Evolutionary conservation across 73 alveolate species (phyloP).

Genomic region (Symbiodinium pilosum): DNA sequence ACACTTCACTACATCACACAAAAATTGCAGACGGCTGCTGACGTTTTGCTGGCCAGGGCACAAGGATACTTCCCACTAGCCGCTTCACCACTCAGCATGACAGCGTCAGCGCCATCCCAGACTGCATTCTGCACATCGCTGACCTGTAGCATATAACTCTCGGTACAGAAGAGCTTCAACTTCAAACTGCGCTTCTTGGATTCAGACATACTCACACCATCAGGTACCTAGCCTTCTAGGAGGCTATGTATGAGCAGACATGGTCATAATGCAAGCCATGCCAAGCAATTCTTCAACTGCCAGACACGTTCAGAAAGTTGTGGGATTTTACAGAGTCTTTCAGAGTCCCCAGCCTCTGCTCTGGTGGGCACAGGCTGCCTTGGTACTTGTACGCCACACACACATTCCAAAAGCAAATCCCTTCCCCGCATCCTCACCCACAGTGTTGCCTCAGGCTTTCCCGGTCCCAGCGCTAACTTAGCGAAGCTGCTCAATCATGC

Average conservation of each 20-base stretch:
- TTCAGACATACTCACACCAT: conserved; percentile 50
- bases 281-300: no score
- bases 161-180: conserved; percentile 67
- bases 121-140: conserved; percentile 88
- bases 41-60: neutral
- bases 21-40: no score
- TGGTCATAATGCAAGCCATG: neutral
- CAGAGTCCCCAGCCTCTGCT: neutral
- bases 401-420: conserved; percentile 50
- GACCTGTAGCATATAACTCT: no score
- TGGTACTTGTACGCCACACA: no score
- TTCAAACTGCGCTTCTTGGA: conserved; percentile 68
- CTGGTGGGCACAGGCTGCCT: neutral
- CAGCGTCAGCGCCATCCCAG: conserved; percentile 92
- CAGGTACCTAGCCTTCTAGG: conserved; percentile 28
- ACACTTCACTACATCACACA: no score
- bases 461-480: no score
- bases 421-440: no score
- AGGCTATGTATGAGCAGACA: neutral
- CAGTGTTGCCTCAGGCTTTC: no score
- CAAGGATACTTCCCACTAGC: conserved; percentile 92
- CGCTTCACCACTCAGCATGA: conserved; percentile 94
- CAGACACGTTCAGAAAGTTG: no score
- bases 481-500: conserved; percentile 53
- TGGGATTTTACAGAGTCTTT: no score